phyloP scores from a whole-genome alignment of 345 rosid species.

The Abelmoschus esculentus region DNA sequence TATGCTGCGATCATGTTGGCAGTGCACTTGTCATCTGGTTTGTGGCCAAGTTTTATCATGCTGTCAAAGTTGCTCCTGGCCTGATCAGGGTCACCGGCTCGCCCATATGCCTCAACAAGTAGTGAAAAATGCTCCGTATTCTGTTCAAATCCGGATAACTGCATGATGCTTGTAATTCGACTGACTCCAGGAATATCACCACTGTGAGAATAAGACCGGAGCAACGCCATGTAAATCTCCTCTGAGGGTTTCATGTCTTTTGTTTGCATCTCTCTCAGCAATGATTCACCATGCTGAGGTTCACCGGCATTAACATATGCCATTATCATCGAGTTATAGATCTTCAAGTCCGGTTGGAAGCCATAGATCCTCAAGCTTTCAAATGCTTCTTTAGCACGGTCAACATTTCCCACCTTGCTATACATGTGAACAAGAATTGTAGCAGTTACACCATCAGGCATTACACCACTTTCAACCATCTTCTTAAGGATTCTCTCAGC shows the following conservation, averaged over 20 bases:
- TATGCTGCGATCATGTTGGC: conserved; percentile 61
- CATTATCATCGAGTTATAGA: conserved; percentile 69
- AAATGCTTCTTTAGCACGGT: conserved; percentile 59
- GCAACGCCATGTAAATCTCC: conserved; percentile 63
- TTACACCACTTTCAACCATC: conserved; percentile 57
- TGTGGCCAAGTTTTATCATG: conserved; percentile 47
- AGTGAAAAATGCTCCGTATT: conserved; percentile 46
- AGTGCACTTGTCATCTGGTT: conserved; percentile 55
- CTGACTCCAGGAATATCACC: conserved; percentile 45
- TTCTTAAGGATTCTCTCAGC: conserved; percentile 65
- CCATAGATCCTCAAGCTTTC: conserved; percentile 54
- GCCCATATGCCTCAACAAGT: conserved; percentile 55
- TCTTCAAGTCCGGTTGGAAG: conserved; percentile 47
- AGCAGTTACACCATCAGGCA: conserved; percentile 49
- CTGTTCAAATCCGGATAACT: conserved; percentile 32
- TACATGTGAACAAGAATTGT: conserved; percentile 60
- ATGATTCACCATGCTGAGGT: conserved; percentile 35
- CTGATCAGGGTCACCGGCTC: conserved; percentile 39
- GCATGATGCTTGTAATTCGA: conserved; percentile 39
- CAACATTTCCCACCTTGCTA: conserved; percentile 61
- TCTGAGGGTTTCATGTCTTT: conserved; percentile 40
- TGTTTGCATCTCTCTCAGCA: conserved; percentile 49
- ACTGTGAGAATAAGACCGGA: conserved; percentile 45
- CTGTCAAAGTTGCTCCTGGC: conserved; percentile 57
- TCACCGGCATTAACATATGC: conserved; percentile 58